Conservation (phyloP, 805 yeast genomes). For the Zygoascus bituminiphila region DNA sequence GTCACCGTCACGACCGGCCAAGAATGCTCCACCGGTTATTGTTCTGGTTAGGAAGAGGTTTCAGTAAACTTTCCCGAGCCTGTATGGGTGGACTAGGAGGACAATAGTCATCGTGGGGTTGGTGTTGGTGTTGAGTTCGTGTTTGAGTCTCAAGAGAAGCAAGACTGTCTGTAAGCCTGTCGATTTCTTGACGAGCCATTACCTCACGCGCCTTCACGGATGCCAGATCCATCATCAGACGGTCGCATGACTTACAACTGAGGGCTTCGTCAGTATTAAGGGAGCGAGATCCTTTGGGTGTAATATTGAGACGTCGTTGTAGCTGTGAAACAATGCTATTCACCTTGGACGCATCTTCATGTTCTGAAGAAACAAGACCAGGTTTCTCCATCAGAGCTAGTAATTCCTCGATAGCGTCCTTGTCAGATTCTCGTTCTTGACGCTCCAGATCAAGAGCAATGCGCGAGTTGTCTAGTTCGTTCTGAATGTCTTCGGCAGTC, state of each 20-base stretch:
- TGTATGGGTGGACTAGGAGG: not conserved
- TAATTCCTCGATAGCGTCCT: constrained; percentile 3
- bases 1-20: not conserved
- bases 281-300: not conserved
- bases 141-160: not conserved
- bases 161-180: constrained; percentile 19
- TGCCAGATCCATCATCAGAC: constrained; percentile 24
- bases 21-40: constrained; percentile 1
- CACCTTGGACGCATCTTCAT: not conserved
- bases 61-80: not conserved
- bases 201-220: constrained; percentile 24
- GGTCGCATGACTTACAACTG: constrained; percentile 22
- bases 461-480: constrained; percentile 4
- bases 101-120: not conserved
- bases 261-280: not conserved
- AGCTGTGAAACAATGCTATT: not conserved
- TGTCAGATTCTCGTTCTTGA: constrained; percentile 10
- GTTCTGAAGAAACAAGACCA: not conserved
- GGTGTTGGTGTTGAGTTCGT: not conserved
- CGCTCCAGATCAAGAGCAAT: constrained; percentile 15
- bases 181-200: constrained; percentile 24
- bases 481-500: not conserved
- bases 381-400: constrained; percentile 1
- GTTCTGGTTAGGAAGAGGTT: not conserved
- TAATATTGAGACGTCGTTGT: not conserved